These are phyloP conservation scores for Handroanthus guayacan DNA, from an alignment of 257 asterid species.

Conservation along the genomic window DNA sequence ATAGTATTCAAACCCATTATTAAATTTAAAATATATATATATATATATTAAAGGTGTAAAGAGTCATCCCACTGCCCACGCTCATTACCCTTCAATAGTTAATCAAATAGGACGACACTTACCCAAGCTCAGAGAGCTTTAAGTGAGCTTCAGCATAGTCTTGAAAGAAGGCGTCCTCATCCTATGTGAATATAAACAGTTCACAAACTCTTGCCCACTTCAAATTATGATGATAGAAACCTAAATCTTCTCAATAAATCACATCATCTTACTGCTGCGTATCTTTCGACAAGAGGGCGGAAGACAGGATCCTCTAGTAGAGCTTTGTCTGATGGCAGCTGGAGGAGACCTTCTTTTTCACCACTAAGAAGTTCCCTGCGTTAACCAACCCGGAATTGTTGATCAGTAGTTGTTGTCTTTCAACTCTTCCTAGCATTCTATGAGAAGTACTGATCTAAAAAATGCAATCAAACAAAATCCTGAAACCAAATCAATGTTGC, in stretches of 20 bases:
- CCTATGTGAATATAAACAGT: conserved; percentile 44
- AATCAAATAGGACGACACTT: conserved; percentile 24
- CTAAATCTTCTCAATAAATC: neutral
- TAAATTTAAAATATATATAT: too few species aligned
- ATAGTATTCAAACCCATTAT: too few species aligned
- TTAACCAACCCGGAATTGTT: neutral
- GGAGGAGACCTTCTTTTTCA: conserved; percentile 69
- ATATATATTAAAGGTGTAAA: too few species aligned
- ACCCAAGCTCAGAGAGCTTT: conserved; percentile 92
- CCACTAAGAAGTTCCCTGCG: conserved; percentile 70
- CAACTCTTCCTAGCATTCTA: neutral
- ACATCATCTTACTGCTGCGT: conserved; percentile 65
- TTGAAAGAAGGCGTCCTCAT: conserved; percentile 83
- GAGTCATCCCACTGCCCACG: neutral
- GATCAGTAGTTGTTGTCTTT: neutral
- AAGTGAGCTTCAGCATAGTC: conserved; percentile 85
- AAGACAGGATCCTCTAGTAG: conserved; percentile 63
- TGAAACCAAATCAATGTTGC: neutral
- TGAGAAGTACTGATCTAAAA: neutral
- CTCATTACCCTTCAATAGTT: too few species aligned
- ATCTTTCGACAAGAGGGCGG: conserved; percentile 63
- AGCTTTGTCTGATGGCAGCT: conserved; percentile 77
- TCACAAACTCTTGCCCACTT: neutral
- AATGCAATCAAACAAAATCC: neutral
- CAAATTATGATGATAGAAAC: neutral